Conservation (phyloP, 768 basidiomycete genomes). For the Calvatia gigantea region DNA sequence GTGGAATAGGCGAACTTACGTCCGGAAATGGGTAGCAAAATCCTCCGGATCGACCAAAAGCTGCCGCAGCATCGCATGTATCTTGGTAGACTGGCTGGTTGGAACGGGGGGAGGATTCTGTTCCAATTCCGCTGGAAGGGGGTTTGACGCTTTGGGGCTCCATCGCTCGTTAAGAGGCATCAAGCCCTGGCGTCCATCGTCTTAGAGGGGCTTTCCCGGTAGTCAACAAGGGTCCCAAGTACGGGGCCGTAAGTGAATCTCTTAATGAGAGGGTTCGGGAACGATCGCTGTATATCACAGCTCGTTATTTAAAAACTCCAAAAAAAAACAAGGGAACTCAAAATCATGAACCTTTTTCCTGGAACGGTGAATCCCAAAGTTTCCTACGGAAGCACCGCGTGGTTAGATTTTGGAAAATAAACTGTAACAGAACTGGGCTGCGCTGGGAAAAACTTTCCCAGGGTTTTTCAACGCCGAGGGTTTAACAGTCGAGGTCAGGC, state of each 20-base stretch:
- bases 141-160: not conserved
- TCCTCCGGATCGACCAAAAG: conserved; percentile 45
- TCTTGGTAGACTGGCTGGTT: conserved; percentile 38
- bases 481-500: too few species aligned
- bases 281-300: conserved; percentile 4
- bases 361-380: not conserved
- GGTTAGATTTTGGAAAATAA: too few species aligned
- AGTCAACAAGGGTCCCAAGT: not conserved
- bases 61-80: conserved; percentile 55
- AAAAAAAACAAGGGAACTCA: not conserved
- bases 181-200: conserved; percentile 2
- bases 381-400: not conserved
- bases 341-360: not conserved
- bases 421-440: too few species aligned
- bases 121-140: conserved; percentile 5
- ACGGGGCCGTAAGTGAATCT: not conserved
- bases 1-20: conserved; percentile 10
- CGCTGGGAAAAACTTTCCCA: too few species aligned
- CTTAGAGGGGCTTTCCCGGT: not conserved
- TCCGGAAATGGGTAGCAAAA: conserved; percentile 68
- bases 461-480: too few species aligned
- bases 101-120: conserved; percentile 42
- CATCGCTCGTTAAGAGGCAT: conserved; percentile 5
- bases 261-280: not conserved
- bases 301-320: conserved; percentile 4